These are phyloP conservation scores for Pyrenophora teres DNA, from an alignment of 2,329 filamentous ascomycete species.

Conservation along the genomic window DNA sequence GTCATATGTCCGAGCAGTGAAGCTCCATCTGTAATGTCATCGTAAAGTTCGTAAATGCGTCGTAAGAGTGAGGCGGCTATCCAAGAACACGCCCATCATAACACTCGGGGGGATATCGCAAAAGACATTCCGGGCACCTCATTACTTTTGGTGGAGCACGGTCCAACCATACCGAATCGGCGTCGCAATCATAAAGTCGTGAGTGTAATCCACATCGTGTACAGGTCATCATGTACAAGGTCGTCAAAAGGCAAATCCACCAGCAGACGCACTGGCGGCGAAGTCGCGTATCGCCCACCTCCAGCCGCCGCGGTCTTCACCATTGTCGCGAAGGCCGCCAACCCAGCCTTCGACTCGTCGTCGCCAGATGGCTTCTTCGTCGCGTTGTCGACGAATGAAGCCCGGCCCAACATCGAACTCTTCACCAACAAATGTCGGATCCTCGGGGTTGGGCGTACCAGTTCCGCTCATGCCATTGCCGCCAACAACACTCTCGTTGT, in stretches of 20 bases:
- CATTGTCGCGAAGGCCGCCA: conserved; percentile 57
- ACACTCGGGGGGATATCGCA: conserved; percentile 44
- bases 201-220: conserved; percentile 11
- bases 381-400: conserved; percentile 84
- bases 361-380: conserved; percentile 90
- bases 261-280: conserved; percentile 40
- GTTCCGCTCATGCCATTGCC: conserved; percentile 27
- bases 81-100: conserved; percentile 36
- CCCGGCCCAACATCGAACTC: conserved; percentile 97
- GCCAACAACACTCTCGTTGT: conserved; percentile 53
- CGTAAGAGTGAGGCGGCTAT: conserved; percentile 44
- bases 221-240: conserved; percentile 19
- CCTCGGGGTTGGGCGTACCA: conserved; percentile 30
- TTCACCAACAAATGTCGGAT: conserved; percentile 70
- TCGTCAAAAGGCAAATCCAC: conserved; percentile 23
- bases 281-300: conserved; percentile 71
- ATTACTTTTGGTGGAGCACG: conserved; percentile 34
- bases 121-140: conserved; percentile 31
- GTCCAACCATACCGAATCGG: conserved; percentile 25
- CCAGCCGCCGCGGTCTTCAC: conserved; percentile 61
- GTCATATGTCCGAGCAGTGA: conserved; percentile 18
- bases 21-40: conserved; percentile 21
- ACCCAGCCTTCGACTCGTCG: conserved; percentile 89
- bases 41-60: conserved; percentile 39
- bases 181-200: conserved; percentile 43